Percentiles rank a stretch among this genome's conserved stretches.
These are phyloP conservation scores for Geosmithia putterillii DNA, from an alignment of 2,329 filamentous ascomycete species.

Conservation along the genomic window DNA sequence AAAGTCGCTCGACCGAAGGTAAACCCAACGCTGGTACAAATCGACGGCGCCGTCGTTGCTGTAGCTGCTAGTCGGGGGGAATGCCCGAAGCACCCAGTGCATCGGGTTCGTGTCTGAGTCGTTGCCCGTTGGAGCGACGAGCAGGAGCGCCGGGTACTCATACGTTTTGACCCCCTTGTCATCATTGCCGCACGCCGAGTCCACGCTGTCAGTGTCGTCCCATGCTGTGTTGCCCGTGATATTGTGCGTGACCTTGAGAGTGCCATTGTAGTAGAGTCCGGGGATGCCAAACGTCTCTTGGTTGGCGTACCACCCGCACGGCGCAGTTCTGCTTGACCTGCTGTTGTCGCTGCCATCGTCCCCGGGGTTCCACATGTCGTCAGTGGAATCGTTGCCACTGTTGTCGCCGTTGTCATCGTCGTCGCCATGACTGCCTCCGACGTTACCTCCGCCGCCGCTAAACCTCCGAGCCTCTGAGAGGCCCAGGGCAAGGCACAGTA, in stretches of 20 bases:
- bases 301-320: not conserved
- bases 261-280: slow-evolving; percentile 8
- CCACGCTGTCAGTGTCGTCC: slow-evolving; percentile 4
- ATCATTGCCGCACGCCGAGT: slow-evolving; percentile 5
- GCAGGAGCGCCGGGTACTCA: slow-evolving; percentile 6
- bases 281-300: slow-evolving; percentile 5
- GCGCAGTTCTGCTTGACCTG: not conserved
- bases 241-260: slow-evolving; percentile 5
- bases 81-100: slow-evolving; percentile 6
- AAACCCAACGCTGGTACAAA: slow-evolving; percentile 6
- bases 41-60: slow-evolving; percentile 1
- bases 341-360: not conserved
- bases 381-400: not conserved
- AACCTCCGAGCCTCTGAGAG: not conserved
- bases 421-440: not conserved
- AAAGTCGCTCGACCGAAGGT: slow-evolving; percentile 8
- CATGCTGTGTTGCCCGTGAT: slow-evolving; percentile 5
- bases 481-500: not conserved
- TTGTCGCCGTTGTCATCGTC: not conserved
- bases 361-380: not conserved
- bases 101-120: slow-evolving; percentile 7
- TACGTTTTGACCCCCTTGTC: slow-evolving; percentile 5
- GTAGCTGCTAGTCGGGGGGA: slow-evolving; percentile 3
- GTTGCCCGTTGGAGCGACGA: slow-evolving; percentile 7
- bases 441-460: not conserved